Evolutionary conservation across 345 rosid species (phyloP).

Genomic region (Lepidium aucheri): DNA sequence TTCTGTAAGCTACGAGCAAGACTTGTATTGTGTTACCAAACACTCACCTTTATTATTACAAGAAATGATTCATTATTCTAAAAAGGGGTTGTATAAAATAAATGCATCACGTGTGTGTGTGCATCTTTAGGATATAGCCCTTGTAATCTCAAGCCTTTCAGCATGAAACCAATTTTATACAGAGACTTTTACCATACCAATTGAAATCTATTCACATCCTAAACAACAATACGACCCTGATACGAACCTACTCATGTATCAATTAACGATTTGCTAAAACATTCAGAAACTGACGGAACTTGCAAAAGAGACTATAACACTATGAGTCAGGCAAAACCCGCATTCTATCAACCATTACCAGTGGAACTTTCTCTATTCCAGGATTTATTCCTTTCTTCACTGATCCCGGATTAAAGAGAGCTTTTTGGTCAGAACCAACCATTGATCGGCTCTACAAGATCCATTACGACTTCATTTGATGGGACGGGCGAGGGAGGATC

Average conservation of each 20-base stretch:
- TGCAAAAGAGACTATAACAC: slow-evolving; percentile 15
- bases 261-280: slow-evolving; percentile 24
- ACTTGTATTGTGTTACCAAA: background rate
- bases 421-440: slow-evolving; percentile 18
- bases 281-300: background rate
- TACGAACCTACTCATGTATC: slow-evolving; percentile 18
- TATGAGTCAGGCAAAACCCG: slow-evolving; percentile 13
- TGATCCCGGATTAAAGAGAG: slow-evolving; percentile 13
- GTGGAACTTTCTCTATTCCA: slow-evolving; percentile 12
- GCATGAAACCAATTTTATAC: slow-evolving; percentile 22
- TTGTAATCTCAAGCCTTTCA: slow-evolving; percentile 17
- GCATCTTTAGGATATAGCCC: background rate
- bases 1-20: too few species aligned
- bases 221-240: slow-evolving; percentile 16
- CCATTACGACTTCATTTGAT: slow-evolving; percentile 43
- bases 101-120: background rate
- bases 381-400: slow-evolving; percentile 10
- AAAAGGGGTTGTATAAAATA: background rate
- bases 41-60: slow-evolving; percentile 6
- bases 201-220: slow-evolving; percentile 37
- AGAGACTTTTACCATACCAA: slow-evolving; percentile 22
- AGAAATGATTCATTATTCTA: background rate
- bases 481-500: slow-evolving; percentile 47
- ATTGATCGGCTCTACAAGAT: background rate
- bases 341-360: slow-evolving; percentile 18